Conservation (phyloP, 768 basidiomycete species). For the Tephrocybe sp. region DNA sequence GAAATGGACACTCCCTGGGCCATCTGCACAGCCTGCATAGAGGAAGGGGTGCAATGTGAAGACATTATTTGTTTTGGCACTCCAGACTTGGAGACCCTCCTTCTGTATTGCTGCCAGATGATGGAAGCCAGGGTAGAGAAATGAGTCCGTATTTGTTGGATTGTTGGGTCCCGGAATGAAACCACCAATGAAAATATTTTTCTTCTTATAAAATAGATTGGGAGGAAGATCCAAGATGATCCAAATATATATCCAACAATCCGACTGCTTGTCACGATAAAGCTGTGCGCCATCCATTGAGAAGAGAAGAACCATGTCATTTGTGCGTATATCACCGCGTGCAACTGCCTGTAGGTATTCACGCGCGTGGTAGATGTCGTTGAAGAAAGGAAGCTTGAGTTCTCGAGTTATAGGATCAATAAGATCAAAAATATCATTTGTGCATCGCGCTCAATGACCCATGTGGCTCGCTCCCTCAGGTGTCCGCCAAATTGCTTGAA, state of each 20-base stretch:
- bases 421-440: slow-evolving; percentile 19
- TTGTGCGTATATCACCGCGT: slow-evolving; percentile 19
- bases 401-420: slow-evolving; percentile 8
- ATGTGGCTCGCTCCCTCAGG: slow-evolving; percentile 25
- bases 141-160: background rate
- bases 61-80: no score
- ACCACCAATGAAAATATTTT: background rate
- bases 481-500: slow-evolving; percentile 33
- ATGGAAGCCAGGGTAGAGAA: background rate
- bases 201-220: background rate
- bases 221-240: background rate
- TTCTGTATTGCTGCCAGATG: background rate
- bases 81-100: background rate
- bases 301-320: slow-evolving; percentile 33
- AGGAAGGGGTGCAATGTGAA: no score
- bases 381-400: slow-evolving; percentile 12
- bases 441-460: slow-evolving; percentile 20
- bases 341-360: slow-evolving; percentile 25
- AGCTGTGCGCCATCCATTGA: slow-evolving; percentile 18
- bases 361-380: slow-evolving; percentile 29
- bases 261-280: background rate
- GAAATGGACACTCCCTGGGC: no score
- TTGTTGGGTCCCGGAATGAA: background rate
- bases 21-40: no score
- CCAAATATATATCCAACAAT: slow-evolving; percentile 4